Conservation (phyloP, 495 filamentous ascomycete species). For the Cercophora sp. region DNA sequence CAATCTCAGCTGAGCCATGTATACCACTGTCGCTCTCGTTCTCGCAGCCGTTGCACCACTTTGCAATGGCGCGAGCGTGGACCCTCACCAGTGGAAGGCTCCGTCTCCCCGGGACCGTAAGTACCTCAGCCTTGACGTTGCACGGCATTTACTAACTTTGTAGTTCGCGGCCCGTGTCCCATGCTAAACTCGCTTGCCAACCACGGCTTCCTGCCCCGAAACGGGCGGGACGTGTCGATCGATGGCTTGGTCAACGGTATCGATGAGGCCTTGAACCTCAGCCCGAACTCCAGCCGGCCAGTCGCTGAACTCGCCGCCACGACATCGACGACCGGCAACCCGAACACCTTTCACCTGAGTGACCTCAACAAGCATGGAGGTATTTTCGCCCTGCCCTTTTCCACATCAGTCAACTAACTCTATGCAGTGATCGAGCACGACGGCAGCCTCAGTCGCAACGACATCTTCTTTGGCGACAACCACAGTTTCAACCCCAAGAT, state of each 20-base stretch:
- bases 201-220: constrained; percentile 34
- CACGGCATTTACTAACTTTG: too few species aligned
- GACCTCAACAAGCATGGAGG: constrained; percentile 30
- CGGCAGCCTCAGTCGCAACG: constrained; percentile 40
- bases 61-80: too few species aligned
- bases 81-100: too few species aligned
- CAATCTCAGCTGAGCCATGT: too few species aligned
- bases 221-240: constrained; percentile 36
- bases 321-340: constrained; percentile 47
- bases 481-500: not conserved
- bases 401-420: not conserved
- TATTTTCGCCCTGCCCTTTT: not conserved
- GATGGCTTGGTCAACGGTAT: constrained; percentile 36
- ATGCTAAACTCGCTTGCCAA: constrained; percentile 40
- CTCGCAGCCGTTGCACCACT: too few species aligned
- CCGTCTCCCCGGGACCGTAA: too few species aligned
- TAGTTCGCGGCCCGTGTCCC: constrained; percentile 34
- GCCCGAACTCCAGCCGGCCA: constrained; percentile 24
- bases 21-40: too few species aligned
- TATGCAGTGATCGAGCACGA: constrained; percentile 6
- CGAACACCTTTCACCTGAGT: constrained; percentile 47
- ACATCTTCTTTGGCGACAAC: constrained; percentile 35
- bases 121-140: too few species aligned
- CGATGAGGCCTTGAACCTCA: constrained; percentile 40
- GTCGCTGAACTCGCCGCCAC: constrained; percentile 42